Conservation (phyloP, 176 grass and related monocot species). For the Oryza brachyantha region DNA sequence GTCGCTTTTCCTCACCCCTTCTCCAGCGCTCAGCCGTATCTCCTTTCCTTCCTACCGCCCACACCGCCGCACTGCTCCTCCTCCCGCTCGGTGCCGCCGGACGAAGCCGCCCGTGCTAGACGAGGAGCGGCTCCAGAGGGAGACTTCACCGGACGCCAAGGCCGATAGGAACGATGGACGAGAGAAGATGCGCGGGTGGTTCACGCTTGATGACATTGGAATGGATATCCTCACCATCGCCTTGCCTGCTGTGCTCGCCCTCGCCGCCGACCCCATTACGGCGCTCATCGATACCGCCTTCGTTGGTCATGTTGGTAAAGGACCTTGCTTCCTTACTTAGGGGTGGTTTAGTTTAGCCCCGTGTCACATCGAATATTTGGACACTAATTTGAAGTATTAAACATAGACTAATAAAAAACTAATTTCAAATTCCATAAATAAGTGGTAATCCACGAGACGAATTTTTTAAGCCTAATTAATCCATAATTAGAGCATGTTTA, state of each 20-base stretch:
- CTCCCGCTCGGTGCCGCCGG: slow-evolving; percentile 17
- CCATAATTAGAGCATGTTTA: too few relatives aligned
- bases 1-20: neutral
- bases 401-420: too few relatives aligned
- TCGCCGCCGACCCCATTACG: slow-evolving; percentile 60
- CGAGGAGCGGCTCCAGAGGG: too few relatives aligned
- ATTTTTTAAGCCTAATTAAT: too few relatives aligned
- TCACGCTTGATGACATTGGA: slow-evolving; percentile 37
- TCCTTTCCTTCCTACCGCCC: neutral
- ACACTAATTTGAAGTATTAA: too few relatives aligned
- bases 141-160: neutral
- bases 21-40: neutral
- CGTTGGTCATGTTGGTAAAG: slow-evolving; percentile 61
- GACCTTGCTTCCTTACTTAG: too few relatives aligned
- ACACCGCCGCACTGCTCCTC: neutral
- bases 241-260: slow-evolving; percentile 50
- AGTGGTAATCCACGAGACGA: too few relatives aligned
- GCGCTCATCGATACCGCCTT: slow-evolving; percentile 73
- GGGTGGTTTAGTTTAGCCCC: too few relatives aligned
- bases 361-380: too few relatives aligned
- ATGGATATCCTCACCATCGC: slow-evolving; percentile 54
- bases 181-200: neutral
- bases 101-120: slow-evolving; percentile 24
- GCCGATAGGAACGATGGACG: neutral
- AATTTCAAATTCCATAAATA: too few relatives aligned